Percentiles rank a stretch among this genome's conserved stretches.
These are phyloP conservation scores for Neoarthrinium moseri DNA, from an alignment of 2,329 filamentous ascomycete species.

Conservation along the genomic window DNA sequence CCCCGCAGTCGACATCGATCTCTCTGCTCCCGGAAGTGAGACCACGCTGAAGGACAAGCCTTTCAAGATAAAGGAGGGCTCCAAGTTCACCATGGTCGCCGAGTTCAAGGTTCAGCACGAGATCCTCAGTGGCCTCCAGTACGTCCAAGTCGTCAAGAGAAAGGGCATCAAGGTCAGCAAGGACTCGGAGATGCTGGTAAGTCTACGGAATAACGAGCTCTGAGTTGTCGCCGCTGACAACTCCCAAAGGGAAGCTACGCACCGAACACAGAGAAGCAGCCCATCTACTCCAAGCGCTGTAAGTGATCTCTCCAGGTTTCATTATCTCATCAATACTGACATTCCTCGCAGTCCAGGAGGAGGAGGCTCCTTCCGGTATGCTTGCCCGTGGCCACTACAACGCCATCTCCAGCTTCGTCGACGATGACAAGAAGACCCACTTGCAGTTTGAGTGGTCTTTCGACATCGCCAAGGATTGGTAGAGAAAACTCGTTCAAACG, in stretches of 20 bases:
- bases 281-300: slow-evolving; percentile 89
- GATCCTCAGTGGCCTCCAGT: slow-evolving; percentile 92
- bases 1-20: slow-evolving; percentile 82
- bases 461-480: slow-evolving; percentile 95
- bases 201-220: slow-evolving; percentile 31
- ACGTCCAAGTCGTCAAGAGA: slow-evolving; percentile 90
- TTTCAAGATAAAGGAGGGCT: slow-evolving; percentile 96
- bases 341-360: slow-evolving; percentile 72
- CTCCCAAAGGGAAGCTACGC: slow-evolving; percentile 77
- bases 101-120: slow-evolving; percentile 96
- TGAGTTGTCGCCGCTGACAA: slow-evolving; percentile 22
- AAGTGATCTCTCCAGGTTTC: slow-evolving; percentile 37
- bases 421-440: slow-evolving; percentile 91
- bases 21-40: slow-evolving; percentile 72
- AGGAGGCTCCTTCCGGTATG: slow-evolving; percentile 91
- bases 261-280: slow-evolving; percentile 86
- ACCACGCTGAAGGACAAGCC: slow-evolving; percentile 82
- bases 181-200: slow-evolving; percentile 96
- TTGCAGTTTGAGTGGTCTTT: slow-evolving; percentile 95
- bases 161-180: slow-evolving; percentile 86
- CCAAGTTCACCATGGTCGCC: slow-evolving; percentile 91
- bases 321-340: slow-evolving; percentile 5
- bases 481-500: neutral
- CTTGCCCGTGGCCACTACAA: slow-evolving; percentile 87
- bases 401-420: slow-evolving; percentile 84